Evolutionary conservation across 345 rosid genomes (phyloP).

Genomic region (Populus nigra): DNA sequence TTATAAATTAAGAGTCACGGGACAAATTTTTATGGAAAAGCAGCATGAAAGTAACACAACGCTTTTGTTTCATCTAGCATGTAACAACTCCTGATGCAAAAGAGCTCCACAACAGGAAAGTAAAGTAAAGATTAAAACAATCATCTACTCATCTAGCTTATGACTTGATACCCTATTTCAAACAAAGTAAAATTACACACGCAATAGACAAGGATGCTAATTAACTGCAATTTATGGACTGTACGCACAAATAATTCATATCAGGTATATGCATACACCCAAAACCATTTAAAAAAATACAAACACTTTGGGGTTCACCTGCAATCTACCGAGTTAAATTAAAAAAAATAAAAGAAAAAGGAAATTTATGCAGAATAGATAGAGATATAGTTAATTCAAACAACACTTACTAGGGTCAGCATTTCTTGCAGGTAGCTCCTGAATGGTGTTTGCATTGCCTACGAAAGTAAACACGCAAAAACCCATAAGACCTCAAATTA

Average conservation of each 20-base stretch:
- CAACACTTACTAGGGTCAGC: conserved; percentile 75
- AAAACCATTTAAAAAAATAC: no score
- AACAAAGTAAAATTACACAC: neutral
- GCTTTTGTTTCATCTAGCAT: neutral
- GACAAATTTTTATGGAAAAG: neutral
- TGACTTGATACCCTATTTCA: neutral
- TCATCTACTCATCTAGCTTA: neutral
- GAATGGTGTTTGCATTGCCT: conserved; percentile 91
- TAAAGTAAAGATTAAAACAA: neutral
- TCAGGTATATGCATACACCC: neutral
- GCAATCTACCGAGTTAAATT: no score
- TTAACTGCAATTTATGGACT: neutral
- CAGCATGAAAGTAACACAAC: neutral
- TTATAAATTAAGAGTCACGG: neutral
- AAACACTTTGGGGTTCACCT: no score
- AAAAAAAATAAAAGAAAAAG: no score
- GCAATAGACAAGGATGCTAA: neutral
- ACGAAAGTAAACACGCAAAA: conserved; percentile 7
- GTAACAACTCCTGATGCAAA: neutral
- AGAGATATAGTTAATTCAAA: no score
- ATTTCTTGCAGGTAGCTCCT: conserved; percentile 86
- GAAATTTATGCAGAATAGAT: neutral
- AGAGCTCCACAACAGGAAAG: neutral
- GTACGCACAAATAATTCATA: neutral
- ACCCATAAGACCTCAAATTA: neutral